phyloP scores from a whole-genome alignment of 192 early-diverging fungal genomes.

The Spinellus fusiger region DNA sequence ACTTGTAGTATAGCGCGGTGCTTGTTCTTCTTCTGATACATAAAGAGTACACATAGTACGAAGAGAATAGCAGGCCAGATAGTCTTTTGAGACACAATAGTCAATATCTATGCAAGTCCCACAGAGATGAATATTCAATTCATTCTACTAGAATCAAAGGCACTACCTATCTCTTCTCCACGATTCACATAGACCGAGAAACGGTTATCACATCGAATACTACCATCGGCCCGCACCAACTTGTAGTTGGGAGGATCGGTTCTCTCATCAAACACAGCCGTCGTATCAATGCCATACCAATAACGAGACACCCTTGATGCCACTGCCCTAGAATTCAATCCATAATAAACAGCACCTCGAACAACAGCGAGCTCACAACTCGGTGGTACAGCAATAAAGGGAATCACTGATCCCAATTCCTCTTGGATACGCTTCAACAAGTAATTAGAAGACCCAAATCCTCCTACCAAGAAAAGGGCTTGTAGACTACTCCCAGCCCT shows the following conservation, averaged over 20 bases:
- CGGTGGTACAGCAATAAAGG: constrained; percentile 33
- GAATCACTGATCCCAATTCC: constrained; percentile 23
- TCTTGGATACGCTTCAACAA: constrained; percentile 27
- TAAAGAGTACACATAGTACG: constrained; percentile 38
- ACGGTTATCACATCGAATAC: constrained; percentile 45
- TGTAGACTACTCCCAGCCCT: constrained; percentile 13
- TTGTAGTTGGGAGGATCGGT: constrained; percentile 43
- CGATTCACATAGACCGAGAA: constrained; percentile 46
- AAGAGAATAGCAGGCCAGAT: constrained; percentile 38
- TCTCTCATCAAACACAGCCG: constrained; percentile 43
- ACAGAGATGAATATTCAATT: not conserved
- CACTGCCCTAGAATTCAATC: constrained; percentile 30
- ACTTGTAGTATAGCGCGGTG: constrained; percentile 32
- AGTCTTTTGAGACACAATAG: constrained; percentile 35
- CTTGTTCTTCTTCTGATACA: constrained; percentile 32
- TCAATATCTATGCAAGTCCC: constrained; percentile 25
- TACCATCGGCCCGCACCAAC: constrained; percentile 42
- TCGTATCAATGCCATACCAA: constrained; percentile 50
- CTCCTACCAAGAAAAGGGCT: constrained; percentile 42
- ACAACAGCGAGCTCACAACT: constrained; percentile 42
- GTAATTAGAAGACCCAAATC: constrained; percentile 37
- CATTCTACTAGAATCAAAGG: not conserved
- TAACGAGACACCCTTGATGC: constrained; percentile 34
- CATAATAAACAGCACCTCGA: constrained; percentile 40
- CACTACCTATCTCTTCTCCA: constrained; percentile 23